Conservation (phyloP, 2,329 filamentous ascomycete genomes). For the Penicillium sp. region DNA sequence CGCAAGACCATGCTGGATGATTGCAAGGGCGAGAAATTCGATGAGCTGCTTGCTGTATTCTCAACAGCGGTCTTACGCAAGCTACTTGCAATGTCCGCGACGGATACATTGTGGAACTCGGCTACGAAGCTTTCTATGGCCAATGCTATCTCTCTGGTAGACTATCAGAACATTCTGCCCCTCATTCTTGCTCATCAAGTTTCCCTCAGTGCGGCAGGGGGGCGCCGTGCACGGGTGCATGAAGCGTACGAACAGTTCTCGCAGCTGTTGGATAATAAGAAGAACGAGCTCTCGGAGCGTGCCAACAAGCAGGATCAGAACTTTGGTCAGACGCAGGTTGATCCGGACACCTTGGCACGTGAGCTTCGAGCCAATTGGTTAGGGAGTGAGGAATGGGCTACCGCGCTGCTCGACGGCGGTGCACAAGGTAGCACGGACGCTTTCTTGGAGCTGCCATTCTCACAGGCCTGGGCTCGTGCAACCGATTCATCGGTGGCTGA, state of each 20-base stretch:
- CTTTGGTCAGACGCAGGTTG: slow-evolving; percentile 32
- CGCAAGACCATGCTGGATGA: slow-evolving; percentile 97
- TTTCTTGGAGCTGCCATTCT: slow-evolving; percentile 67
- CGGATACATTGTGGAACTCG: slow-evolving; percentile 47
- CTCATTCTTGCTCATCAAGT: slow-evolving; percentile 73
- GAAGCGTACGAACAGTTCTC: slow-evolving; percentile 64
- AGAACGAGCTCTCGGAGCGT: slow-evolving; percentile 50
- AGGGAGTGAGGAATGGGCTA: slow-evolving; percentile 72
- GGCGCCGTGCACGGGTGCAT: slow-evolving; percentile 60
- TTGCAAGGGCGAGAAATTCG: slow-evolving; percentile 86
- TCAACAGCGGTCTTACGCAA: slow-evolving; percentile 81
- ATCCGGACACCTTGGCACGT: slow-evolving; percentile 36
- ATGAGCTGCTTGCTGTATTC: slow-evolving; percentile 80
- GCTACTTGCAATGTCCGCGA: slow-evolving; percentile 49
- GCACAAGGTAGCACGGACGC: slow-evolving; percentile 57
- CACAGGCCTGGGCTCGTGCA: slow-evolving; percentile 69
- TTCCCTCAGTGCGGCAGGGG: slow-evolving; percentile 61
- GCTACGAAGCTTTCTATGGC: slow-evolving; percentile 60
- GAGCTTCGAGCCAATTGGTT: slow-evolving; percentile 73
- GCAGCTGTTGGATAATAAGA: slow-evolving; percentile 63
- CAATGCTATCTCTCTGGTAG: slow-evolving; percentile 27
- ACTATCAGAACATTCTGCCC: slow-evolving; percentile 53
- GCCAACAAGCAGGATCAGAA: slow-evolving; percentile 27
- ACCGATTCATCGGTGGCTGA: slow-evolving; percentile 56
- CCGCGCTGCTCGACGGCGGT: slow-evolving; percentile 69